These are phyloP conservation scores for Vitrella brassicaformis DNA, from an alignment of 73 alveolate genomes.

Conservation along the genomic window DNA sequence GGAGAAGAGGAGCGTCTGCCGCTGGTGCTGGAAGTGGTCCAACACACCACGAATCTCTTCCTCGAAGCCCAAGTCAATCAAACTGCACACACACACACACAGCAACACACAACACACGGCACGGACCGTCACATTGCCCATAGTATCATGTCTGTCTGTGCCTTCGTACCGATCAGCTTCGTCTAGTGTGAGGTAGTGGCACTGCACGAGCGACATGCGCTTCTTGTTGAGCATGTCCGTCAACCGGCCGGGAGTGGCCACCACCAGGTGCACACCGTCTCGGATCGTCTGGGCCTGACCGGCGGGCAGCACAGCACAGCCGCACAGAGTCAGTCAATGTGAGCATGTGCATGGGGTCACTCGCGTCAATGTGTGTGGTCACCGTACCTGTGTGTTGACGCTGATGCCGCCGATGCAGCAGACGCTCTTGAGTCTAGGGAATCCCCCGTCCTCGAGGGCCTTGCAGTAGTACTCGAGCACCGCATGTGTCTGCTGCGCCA, in stretches of 20 bases:
- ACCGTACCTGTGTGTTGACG: slow-evolving; percentile 63
- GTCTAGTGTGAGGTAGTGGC: slow-evolving; percentile 44
- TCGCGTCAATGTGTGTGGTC: background rate
- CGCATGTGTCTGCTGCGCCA: slow-evolving; percentile 50
- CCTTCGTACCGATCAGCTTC: slow-evolving; percentile 68
- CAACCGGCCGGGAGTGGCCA: slow-evolving; percentile 44
- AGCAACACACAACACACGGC: too few relatives aligned
- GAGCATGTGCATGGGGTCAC: too few relatives aligned
- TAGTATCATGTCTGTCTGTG: too few relatives aligned
- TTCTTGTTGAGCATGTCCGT: slow-evolving; percentile 32
- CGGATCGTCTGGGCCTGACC: slow-evolving; percentile 46
- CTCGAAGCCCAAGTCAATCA: slow-evolving; percentile 42
- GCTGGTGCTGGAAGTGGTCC: slow-evolving; percentile 34
- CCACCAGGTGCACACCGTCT: slow-evolving; percentile 28
- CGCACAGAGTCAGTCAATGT: too few relatives aligned
- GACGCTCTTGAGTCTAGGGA: slow-evolving; percentile 26
- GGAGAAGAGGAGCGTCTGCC: slow-evolving; percentile 30
- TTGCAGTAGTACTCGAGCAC: slow-evolving; percentile 34
- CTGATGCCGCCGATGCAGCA: slow-evolving; percentile 26
- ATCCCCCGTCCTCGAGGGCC: slow-evolving; percentile 26
- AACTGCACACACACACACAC: background rate
- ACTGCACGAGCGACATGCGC: slow-evolving; percentile 54
- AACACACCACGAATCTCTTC: slow-evolving; percentile 49
- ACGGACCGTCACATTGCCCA: too few relatives aligned
- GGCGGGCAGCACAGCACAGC: too few relatives aligned